Percentiles rank a stretch among this genome's conserved stretches.
Conservation (phyloP, 139 green algal genomes). For the Yamagishiella unicocca region DNA sequence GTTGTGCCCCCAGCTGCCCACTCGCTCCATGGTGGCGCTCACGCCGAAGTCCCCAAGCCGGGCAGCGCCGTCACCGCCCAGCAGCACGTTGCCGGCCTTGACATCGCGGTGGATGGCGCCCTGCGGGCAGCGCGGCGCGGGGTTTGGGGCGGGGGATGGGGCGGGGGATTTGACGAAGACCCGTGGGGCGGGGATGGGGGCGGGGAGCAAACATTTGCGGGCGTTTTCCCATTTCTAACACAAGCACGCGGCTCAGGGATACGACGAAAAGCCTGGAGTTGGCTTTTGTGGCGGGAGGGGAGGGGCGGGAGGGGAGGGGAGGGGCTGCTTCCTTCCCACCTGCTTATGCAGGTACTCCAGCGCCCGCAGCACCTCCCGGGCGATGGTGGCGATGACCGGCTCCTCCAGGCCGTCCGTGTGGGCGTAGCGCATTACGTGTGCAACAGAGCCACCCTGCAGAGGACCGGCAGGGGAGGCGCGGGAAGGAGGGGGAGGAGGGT, state of each 20-base stretch:
- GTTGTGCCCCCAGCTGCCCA: constrained; percentile 33
- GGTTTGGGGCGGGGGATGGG: no score
- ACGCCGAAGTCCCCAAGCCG: constrained; percentile 97
- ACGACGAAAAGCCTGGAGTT: no score
- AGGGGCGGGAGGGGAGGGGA: not conserved
- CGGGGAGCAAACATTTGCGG: no score
- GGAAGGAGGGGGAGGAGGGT: not conserved
- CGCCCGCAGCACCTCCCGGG: constrained; percentile 83
- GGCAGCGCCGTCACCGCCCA: constrained; percentile 80
- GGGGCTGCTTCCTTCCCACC: not conserved
- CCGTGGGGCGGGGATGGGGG: no score
- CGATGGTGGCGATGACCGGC: constrained; percentile 86
- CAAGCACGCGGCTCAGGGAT: no score
- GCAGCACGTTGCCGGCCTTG: constrained; percentile 97
- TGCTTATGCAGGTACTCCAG: constrained; percentile 94
- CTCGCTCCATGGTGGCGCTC: constrained; percentile 72
- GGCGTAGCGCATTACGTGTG: constrained; percentile 88
- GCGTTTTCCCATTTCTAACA: no score
- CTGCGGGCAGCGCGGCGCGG: constrained; percentile 30
- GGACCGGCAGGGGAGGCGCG: not conserved
- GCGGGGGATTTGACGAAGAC: no score
- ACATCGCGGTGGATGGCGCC: constrained; percentile 94
- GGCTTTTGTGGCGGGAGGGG: not conserved
- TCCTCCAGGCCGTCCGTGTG: constrained; percentile 89
- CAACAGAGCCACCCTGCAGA: constrained; percentile 75